Base-by-base conservation (phyloP, 257 asterid genomes). In the Salvia rosmarinus region DNA sequence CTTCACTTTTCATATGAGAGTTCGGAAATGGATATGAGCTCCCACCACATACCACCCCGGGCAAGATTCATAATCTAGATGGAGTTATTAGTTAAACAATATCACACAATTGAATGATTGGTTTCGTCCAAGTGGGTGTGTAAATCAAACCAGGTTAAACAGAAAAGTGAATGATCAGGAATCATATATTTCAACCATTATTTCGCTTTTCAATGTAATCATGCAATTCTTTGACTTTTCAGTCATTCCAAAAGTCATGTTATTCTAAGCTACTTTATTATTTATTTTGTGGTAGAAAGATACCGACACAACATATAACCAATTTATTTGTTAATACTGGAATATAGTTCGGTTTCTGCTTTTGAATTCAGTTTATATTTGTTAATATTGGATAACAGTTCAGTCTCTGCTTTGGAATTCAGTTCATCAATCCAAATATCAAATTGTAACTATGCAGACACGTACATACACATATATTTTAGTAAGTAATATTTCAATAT, bases 111-210 rank as follows among this genome's bases (percentile, higher is more conserved):
- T 55, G 46, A 54, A 16, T 57, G 43, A 39, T 25, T 6, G 20
- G 47, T 70, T 58, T n/a, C 25, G 9, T 52, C 46, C 49, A 16
- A 47, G 34, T 16, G 71, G 60, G 7, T 0, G 19, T 67, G 28
- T 50, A 28, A 65, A 49, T 17, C 61, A n/a, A 50, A 21, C 23
- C 60, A 19, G 44, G 47, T 30, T n/a, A 9, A 49, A 49, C 60
- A 66, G 25, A 46, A 66, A 11, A 30, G 3, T 7, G 12, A n/a
- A 47, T 9, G 11, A 50, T 17, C 60, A 46, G 25, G 28, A 6
- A 64, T 43, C 40, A 10, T 40, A 6, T 32, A n/a, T 61, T 61
- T 40, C 68, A 40, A 20, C 47, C 52, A 62, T 62, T 12, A 62
- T 39, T 37, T 12, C 5, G 17, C 42, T 63, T 63, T 19, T n/a